Evolutionary conservation across 345 rosid genomes (phyloP), one percentile per base, ranked within the genome.

Genomic region (Hevea brasiliensis): DNA sequence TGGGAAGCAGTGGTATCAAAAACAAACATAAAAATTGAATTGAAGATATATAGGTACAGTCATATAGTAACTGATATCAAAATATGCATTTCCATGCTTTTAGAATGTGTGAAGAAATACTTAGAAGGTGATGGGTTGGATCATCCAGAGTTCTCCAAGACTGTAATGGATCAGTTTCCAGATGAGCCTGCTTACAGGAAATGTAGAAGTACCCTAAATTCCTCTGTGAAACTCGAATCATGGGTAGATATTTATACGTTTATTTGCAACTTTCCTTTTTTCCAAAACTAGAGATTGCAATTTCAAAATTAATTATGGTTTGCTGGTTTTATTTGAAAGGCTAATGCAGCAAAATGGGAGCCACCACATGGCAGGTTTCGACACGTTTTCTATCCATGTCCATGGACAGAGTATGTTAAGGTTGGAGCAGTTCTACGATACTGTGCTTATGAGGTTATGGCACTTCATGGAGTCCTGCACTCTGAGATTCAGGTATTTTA

Each of bases 371-470:
- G 94, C 54, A 82, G 90, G 75, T 86, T 87, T 74, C 59, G 73
- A 23, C 88, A 82, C 79, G 86, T 86, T 80, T 85, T 82, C 69
- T 86, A 87, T 71, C 90, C 94, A n/a, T n/a, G n/a, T n/a, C n/a
- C n/a, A 60, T 89, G 94, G 94, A 73, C 89, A 9, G 88, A 86
- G 76, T 87, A 87, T 57, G 92, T 87, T 45, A 87, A 86, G 74
- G 94, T 87, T n/a, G 94, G 90, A 44, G 85, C 86, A 15, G 87
- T 82, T 65, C 68, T 87, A 27, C 65, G 85, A 71, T 84, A 84
- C 60, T 89, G 91, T 76, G 89, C 91, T 57, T 86, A 86, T 54
- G 90, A 89, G 72, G 90, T 89, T 73, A 87, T 87, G 94, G 88
- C 94, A 17, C 87, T 87, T 72, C 94, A 86, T 68, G 90, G 94